These are phyloP conservation scores for Phytophthora kernoviae DNA, from an alignment of 352 stramenopile species.

Conservation along the genomic window DNA sequence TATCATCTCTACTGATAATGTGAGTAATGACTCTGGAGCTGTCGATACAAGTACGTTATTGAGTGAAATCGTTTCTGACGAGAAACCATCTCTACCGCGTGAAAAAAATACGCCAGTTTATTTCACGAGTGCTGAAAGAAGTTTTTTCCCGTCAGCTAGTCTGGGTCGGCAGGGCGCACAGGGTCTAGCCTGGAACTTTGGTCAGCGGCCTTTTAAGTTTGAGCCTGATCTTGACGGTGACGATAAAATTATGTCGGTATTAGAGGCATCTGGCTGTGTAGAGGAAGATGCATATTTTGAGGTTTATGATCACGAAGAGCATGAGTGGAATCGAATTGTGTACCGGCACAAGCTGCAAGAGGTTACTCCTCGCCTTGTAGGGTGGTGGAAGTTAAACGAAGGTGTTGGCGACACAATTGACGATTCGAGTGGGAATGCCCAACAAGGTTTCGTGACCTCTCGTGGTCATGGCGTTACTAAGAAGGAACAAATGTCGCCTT, in stretches of 20 bases:
- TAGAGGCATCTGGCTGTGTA: constrained; percentile 29
- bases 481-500: background rate
- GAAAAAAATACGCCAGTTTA: background rate
- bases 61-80: constrained; percentile 42
- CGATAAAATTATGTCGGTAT: constrained; percentile 37
- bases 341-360: constrained; percentile 73
- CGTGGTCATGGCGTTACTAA: background rate
- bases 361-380: constrained; percentile 48
- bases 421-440: constrained; percentile 45
- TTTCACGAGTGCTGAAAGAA: background rate
- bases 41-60: constrained; percentile 27
- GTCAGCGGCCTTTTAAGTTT: constrained; percentile 61
- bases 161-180: constrained; percentile 64
- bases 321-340: constrained; percentile 53
- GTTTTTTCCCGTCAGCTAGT: constrained; percentile 39
- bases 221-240: constrained; percentile 21
- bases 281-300: constrained; percentile 55
- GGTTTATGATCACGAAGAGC: constrained; percentile 58
- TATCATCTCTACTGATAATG: background rate
- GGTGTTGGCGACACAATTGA: constrained; percentile 39
- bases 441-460: constrained; percentile 19
- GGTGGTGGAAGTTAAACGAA: constrained; percentile 72
- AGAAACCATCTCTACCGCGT: constrained; percentile 1
- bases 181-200: constrained; percentile 76
- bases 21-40: background rate